phyloP scores from a whole-genome alignment of 495 filamentous ascomycete species.

The Aspergillus heteromorphus region DNA sequence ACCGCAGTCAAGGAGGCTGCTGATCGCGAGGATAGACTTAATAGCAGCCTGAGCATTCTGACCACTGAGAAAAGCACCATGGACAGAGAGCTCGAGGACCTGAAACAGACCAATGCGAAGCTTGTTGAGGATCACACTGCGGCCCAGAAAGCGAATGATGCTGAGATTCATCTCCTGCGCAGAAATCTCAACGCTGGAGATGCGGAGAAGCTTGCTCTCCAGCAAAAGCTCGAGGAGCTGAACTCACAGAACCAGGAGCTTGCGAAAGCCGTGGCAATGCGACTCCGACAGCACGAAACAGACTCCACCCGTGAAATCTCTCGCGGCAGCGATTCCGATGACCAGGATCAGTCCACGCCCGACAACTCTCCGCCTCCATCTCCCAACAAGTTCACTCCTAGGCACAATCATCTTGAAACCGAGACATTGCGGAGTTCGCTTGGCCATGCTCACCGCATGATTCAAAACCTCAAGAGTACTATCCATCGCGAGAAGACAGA shows the following conservation, averaged over 20 bases:
- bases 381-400: slow-evolving; percentile 82
- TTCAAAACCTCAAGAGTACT: slow-evolving; percentile 88
- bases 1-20: slow-evolving; percentile 62
- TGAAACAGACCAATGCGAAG: slow-evolving; percentile 70
- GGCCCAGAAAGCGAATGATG: slow-evolving; percentile 76
- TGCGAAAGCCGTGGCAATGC: slow-evolving; percentile 69
- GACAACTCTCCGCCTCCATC: slow-evolving; percentile 88
- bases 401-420: slow-evolving; percentile 83
- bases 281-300: slow-evolving; percentile 60
- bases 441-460: slow-evolving; percentile 91
- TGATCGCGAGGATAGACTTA: slow-evolving; percentile 76
- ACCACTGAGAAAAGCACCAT: slow-evolving; percentile 69
- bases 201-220: slow-evolving; percentile 64
- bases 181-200: slow-evolving; percentile 70
- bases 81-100: slow-evolving; percentile 82
- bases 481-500: slow-evolving; percentile 97
- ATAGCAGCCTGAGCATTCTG: slow-evolving; percentile 57
- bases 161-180: slow-evolving; percentile 73
- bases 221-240: slow-evolving; percentile 80
- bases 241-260: slow-evolving; percentile 84
- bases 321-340: slow-evolving; percentile 59
- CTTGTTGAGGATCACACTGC: slow-evolving; percentile 72
- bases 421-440: slow-evolving; percentile 92
- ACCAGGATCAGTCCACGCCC: slow-evolving; percentile 66
- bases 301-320: slow-evolving; percentile 52